Evolutionary conservation across 148 eudicot species (phyloP).

Genomic region (Rhododendron ovatum): DNA sequence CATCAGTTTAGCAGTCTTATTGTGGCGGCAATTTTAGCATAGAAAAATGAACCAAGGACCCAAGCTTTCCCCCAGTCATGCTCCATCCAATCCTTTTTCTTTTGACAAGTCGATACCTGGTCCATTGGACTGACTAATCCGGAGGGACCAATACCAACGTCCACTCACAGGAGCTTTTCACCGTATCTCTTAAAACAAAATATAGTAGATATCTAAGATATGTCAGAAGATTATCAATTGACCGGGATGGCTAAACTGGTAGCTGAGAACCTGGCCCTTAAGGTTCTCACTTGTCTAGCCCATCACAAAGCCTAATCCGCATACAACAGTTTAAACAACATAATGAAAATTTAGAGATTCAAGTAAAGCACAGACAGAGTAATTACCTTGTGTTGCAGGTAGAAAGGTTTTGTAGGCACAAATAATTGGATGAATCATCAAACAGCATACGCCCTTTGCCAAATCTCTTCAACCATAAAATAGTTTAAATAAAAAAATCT

Average conservation of each 20-base stretch:
- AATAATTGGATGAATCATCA: slow-evolving; percentile 14
- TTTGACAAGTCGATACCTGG: not conserved
- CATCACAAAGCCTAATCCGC: not conserved
- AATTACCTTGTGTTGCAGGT: slow-evolving; percentile 22
- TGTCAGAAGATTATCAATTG: not conserved
- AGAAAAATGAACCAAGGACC: not conserved
- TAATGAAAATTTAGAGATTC: not conserved
- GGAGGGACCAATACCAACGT: not conserved
- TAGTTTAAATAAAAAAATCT: not conserved
- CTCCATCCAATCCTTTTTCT: not conserved
- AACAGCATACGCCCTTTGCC: slow-evolving; percentile 16
- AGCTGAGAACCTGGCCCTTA: not conserved
- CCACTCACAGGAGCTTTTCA: not conserved
- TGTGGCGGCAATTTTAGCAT: not conserved
- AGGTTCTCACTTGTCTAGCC: not conserved
- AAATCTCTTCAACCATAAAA: slow-evolving; percentile 15
- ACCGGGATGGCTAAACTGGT: not conserved
- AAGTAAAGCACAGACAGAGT: not conserved
- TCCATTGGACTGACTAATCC: not conserved
- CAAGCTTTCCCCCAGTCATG: not conserved
- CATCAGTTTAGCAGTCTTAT: not conserved
- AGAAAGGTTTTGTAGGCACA: slow-evolving; percentile 8
- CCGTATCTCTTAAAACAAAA: not conserved
- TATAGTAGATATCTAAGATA: not conserved
- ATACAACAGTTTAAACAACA: not conserved